phyloP scores from a whole-genome alignment of 2,329 filamentous ascomycete genomes.

The Ciborinia camelliae region DNA sequence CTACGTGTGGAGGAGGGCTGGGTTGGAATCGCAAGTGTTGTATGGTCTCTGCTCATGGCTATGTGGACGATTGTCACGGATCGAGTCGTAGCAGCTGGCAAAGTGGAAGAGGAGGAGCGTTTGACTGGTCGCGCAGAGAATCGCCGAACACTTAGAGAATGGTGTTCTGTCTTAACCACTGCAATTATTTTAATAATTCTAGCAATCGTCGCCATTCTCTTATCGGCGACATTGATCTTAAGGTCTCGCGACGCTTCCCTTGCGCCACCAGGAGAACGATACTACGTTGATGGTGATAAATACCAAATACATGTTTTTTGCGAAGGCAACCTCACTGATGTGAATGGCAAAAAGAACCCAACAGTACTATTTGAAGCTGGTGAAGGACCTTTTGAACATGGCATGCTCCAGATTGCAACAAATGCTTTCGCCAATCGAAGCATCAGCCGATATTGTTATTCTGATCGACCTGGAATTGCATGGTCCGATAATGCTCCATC shows the following conservation, averaged over 20 bases:
- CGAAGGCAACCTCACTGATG: slow-evolving; percentile 64
- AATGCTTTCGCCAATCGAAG: slow-evolving; percentile 73
- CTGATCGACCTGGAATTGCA: slow-evolving; percentile 84
- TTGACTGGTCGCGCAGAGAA: slow-evolving; percentile 87
- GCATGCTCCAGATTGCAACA: slow-evolving; percentile 76
- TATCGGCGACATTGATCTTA: slow-evolving; percentile 76
- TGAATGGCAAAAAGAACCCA: slow-evolving; percentile 55
- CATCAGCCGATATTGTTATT: slow-evolving; percentile 89
- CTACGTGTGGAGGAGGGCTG: slow-evolving; percentile 83
- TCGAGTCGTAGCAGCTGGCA: slow-evolving; percentile 83
- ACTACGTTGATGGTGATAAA: slow-evolving; percentile 77
- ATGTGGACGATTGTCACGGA: slow-evolving; percentile 78
- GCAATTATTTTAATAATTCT: slow-evolving; percentile 69
- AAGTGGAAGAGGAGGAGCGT: slow-evolving; percentile 86
- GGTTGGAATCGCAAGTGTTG: slow-evolving; percentile 80
- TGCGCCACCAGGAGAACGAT: slow-evolving; percentile 67
- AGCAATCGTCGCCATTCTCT: slow-evolving; percentile 64
- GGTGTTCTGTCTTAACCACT: slow-evolving; percentile 74
- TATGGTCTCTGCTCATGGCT: slow-evolving; percentile 78
- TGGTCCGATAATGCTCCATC: slow-evolving; percentile 93
- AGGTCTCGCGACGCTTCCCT: slow-evolving; percentile 76
- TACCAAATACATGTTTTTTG: slow-evolving; percentile 88
- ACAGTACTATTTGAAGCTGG: slow-evolving; percentile 86
- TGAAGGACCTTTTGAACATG: slow-evolving; percentile 72
- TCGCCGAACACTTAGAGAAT: slow-evolving; percentile 76